Evolutionary conservation across 2,329 filamentous ascomycete genomes (phyloP).

Genomic region (Paecilomyces dactylethromorphus): DNA sequence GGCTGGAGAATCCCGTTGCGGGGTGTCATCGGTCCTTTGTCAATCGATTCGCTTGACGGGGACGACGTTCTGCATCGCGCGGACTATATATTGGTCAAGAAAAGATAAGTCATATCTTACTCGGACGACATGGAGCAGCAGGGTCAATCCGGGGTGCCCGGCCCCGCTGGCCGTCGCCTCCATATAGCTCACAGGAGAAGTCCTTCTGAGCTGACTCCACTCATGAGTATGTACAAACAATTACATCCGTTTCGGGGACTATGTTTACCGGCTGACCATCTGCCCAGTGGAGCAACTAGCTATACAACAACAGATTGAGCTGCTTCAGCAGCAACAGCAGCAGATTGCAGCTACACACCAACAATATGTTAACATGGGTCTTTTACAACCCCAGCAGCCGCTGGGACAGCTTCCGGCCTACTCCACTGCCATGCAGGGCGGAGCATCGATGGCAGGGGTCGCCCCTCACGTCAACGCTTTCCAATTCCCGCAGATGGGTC

Average conservation of each 20-base stretch:
- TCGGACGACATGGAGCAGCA: conserved; percentile 57
- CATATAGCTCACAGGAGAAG: conserved; percentile 97
- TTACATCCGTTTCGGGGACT: not conserved
- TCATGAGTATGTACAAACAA: conserved; percentile 75
- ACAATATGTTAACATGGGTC: conserved; percentile 96
- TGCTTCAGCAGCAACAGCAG: conserved; percentile 95
- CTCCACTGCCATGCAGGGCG: conserved; percentile 66
- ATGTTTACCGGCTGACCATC: not conserved
- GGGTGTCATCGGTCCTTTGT: conserved; percentile 17
- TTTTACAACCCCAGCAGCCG: conserved; percentile 79
- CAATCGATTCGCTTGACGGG: conserved; percentile 15
- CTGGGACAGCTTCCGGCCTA: conserved; percentile 65
- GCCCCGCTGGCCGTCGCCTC: conserved; percentile 78
- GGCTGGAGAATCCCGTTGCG: conserved; percentile 17
- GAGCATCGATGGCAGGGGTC: conserved; percentile 63
- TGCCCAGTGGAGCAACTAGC: conserved; percentile 86
- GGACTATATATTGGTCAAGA: not conserved
- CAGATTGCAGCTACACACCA: conserved; percentile 95
- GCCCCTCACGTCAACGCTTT: conserved; percentile 71
- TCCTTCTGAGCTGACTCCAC: conserved; percentile 90
- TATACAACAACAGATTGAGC: conserved; percentile 96
- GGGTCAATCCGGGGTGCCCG: conserved; percentile 50
- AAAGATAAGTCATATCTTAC: conserved; percentile 8
- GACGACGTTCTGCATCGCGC: conserved; percentile 2
- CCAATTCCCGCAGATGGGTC: conserved; percentile 77